Conservation (phyloP, 805 yeast species). For the Yarrowia hollandica region DNA sequence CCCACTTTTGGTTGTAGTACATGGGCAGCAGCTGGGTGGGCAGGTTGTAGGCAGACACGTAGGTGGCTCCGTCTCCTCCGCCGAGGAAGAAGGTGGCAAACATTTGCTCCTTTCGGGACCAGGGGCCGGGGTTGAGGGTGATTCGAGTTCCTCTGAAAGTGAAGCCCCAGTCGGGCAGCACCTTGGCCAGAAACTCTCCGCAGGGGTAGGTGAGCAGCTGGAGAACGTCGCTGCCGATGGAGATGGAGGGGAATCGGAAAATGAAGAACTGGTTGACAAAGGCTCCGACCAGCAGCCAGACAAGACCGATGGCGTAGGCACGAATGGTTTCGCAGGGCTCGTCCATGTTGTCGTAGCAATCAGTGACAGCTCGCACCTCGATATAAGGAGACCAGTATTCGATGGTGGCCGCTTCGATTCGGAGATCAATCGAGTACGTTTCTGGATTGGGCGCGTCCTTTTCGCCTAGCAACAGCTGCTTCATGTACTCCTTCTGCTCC, state of each 20-base stretch:
- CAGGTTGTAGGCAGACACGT: slow-evolving; percentile 44
- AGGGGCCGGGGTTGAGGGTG: slow-evolving; percentile 61
- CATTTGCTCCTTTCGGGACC: slow-evolving; percentile 62
- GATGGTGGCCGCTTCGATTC: slow-evolving; percentile 17
- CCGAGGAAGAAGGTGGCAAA: slow-evolving; percentile 49
- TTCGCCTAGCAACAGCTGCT: not conserved
- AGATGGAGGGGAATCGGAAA: slow-evolving; percentile 53
- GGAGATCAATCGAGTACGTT: not conserved
- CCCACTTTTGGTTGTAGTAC: slow-evolving; percentile 32
- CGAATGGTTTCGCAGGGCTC: slow-evolving; percentile 52
- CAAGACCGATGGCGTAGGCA: slow-evolving; percentile 43
- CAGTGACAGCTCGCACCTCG: slow-evolving; percentile 65
- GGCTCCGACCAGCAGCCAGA: slow-evolving; percentile 36
- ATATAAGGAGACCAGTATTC: slow-evolving; percentile 53
- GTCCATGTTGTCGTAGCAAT: slow-evolving; percentile 50
- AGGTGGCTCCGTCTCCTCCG: slow-evolving; percentile 42
- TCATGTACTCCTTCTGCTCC: not conserved
- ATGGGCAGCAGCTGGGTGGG: slow-evolving; percentile 35
- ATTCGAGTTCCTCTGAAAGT: slow-evolving; percentile 45
- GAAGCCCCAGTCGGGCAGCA: slow-evolving; percentile 50
- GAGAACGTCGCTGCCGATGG: slow-evolving; percentile 52
- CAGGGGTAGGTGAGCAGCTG: slow-evolving; percentile 60
- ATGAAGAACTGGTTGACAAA: slow-evolving; percentile 47
- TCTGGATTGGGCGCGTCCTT: slow-evolving; percentile 9
- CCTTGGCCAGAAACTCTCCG: slow-evolving; percentile 42